Percentiles rank a stretch among this genome's conserved stretches.
Conservation (phyloP, 805 yeast species). For the Debaryomyces castellii region DNA sequence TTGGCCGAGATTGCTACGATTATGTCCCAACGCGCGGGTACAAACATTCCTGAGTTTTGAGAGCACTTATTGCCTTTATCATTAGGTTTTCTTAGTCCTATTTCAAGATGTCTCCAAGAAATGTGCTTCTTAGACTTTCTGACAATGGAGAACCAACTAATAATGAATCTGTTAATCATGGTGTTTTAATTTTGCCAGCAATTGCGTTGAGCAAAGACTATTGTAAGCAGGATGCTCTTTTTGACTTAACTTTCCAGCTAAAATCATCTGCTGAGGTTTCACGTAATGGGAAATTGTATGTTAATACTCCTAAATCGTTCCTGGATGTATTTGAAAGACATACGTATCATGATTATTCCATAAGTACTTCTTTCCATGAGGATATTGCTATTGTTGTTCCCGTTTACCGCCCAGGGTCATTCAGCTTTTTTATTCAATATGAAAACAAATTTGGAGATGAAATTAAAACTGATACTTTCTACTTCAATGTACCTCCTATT, state of each 20-base stretch:
- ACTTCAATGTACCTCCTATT: slow-evolving; percentile 80
- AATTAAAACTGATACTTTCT: slow-evolving; percentile 55
- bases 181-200: slow-evolving; percentile 54
- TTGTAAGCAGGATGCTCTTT: slow-evolving; percentile 41
- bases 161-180: slow-evolving; percentile 35
- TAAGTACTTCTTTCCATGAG: slow-evolving; percentile 58
- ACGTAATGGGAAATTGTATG: slow-evolving; percentile 68
- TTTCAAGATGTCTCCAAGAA: slow-evolving; percentile 13
- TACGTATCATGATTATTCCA: slow-evolving; percentile 49
- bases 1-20: neutral
- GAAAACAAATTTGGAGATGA: slow-evolving; percentile 24
- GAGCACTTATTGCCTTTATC: neutral
- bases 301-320: slow-evolving; percentile 61
- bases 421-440: slow-evolving; percentile 68
- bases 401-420: slow-evolving; percentile 76
- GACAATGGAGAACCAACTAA: slow-evolving; percentile 48
- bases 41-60: neutral
- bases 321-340: slow-evolving; percentile 52
- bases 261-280: slow-evolving; percentile 76
- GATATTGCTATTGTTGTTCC: slow-evolving; percentile 63
- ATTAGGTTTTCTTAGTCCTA: neutral
- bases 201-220: slow-evolving; percentile 33
- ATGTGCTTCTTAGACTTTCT: slow-evolving; percentile 48
- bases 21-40: neutral
- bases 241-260: slow-evolving; percentile 57